Percentiles rank a stretch among this genome's conserved stretches.
These are phyloP conservation scores for Cryptococcus jaspeensis DNA, from an alignment of 1,284 basidiomycete species.

Conservation along the genomic window DNA sequence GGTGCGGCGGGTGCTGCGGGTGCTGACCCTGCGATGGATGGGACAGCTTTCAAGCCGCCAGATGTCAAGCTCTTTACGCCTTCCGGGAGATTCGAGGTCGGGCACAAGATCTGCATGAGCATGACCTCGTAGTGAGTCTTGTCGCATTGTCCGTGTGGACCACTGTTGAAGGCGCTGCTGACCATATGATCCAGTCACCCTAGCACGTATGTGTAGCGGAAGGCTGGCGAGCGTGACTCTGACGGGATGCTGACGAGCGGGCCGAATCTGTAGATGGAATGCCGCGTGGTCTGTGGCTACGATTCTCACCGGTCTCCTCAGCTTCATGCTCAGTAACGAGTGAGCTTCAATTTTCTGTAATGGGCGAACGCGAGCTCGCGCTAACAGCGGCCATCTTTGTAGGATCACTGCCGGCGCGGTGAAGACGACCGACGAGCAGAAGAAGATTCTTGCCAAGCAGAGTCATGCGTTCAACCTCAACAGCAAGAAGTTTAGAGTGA, in stretches of 20 bases:
- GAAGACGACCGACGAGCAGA: constrained; percentile 74
- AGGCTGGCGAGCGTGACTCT: neutral
- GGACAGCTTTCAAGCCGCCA: constrained; percentile 85
- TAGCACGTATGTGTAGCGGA: constrained; percentile 39
- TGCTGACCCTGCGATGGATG: neutral
- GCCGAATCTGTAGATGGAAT: constrained; percentile 39
- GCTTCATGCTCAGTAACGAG: constrained; percentile 95
- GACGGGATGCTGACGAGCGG: neutral
- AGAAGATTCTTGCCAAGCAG: constrained; percentile 69
- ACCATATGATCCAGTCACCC: constrained; percentile 36
- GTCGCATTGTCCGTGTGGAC: no score
- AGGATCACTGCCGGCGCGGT: constrained; percentile 88
- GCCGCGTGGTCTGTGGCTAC: constrained; percentile 50
- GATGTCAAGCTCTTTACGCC: constrained; percentile 98
- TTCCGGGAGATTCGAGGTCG: constrained; percentile 86
- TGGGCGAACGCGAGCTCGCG: neutral
- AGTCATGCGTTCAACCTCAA: constrained; percentile 82
- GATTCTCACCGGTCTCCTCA: constrained; percentile 88
- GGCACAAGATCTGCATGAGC: constrained; percentile 93
- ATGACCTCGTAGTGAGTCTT: constrained; percentile 85
- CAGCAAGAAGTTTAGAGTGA: constrained; percentile 69
- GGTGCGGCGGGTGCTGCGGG: neutral
- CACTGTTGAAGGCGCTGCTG: neutral
- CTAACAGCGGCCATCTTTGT: neutral
- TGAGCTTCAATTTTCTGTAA: constrained; percentile 18